These are phyloP conservation scores for Salix purpurea DNA, from an alignment of 345 rosid genomes.

Conservation along the genomic window DNA sequence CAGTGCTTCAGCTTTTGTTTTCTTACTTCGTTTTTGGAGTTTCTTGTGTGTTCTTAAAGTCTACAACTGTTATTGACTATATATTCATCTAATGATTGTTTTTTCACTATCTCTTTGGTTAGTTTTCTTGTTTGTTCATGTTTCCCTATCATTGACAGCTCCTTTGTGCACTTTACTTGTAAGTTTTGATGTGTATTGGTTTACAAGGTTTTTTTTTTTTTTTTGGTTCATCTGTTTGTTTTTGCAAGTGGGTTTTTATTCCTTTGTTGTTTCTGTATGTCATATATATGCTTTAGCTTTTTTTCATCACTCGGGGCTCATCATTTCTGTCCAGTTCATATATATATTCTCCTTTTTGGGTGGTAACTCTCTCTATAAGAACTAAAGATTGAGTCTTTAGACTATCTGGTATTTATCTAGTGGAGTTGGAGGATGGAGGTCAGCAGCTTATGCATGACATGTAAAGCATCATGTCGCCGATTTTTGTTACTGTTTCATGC, in stretches of 20 bases:
- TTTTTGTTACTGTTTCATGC: constrained; percentile 2
- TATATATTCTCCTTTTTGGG: neutral
- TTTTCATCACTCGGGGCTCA: neutral
- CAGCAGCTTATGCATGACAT: constrained; percentile 1
- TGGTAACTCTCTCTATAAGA: neutral
- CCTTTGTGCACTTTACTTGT: constrained; percentile 1
- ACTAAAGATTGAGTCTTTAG: neutral
- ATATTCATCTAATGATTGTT: neutral
- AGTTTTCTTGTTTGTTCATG: neutral
- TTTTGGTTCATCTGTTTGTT: constrained; percentile 14
- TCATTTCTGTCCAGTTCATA: neutral
- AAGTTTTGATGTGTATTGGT: neutral
- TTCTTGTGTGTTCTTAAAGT: neutral
- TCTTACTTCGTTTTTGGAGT: neutral
- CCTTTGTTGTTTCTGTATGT: neutral
- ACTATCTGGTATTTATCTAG: constrained; percentile 5
- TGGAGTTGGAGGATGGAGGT: constrained; percentile 2
- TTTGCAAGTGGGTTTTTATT: constrained; percentile 14
- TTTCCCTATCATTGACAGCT: neutral
- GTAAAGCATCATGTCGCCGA: constrained; percentile 5
- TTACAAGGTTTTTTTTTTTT: constrained; percentile 22
- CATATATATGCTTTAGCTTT: neutral
- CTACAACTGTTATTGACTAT: neutral
- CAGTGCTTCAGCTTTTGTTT: neutral
- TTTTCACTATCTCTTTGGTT: neutral